phyloP scores from a whole-genome alignment of 441 rosid species.

The Kokia cookei region DNA sequence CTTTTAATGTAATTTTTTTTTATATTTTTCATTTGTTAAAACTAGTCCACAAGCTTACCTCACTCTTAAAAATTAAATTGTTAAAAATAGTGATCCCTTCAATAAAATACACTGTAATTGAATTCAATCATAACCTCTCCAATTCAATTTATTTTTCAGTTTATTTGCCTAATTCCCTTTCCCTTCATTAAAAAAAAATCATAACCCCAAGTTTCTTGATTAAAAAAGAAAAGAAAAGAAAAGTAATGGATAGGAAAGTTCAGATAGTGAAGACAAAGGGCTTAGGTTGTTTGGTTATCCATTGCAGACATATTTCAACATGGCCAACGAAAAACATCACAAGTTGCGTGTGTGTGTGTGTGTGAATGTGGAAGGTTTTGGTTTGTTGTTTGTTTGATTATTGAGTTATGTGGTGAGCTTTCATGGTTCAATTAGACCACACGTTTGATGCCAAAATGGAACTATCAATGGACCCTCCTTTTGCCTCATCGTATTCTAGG shows the following conservation, averaged over 20 bases:
- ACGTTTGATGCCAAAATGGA: background rate
- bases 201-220: background rate
- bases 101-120: background rate
- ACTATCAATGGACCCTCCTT: background rate
- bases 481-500: background rate
- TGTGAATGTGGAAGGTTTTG: background rate
- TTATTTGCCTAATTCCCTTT: no score
- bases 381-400: background rate
- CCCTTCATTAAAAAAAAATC: background rate
- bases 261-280: background rate
- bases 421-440: background rate
- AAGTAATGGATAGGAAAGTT: background rate
- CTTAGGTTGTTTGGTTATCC: background rate
- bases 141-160: no score
- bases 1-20: no score
- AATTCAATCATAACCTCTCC: background rate
- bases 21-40: no score
- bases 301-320: background rate
- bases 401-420: background rate
- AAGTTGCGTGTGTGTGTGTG: background rate
- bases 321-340: background rate
- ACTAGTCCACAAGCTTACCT: no score
- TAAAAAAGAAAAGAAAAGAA: background rate
- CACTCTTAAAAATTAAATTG: no score
- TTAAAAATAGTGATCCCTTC: background rate